Base-by-base conservation (phyloP, 345 rosid species). In the Brassica juncea region DNA sequence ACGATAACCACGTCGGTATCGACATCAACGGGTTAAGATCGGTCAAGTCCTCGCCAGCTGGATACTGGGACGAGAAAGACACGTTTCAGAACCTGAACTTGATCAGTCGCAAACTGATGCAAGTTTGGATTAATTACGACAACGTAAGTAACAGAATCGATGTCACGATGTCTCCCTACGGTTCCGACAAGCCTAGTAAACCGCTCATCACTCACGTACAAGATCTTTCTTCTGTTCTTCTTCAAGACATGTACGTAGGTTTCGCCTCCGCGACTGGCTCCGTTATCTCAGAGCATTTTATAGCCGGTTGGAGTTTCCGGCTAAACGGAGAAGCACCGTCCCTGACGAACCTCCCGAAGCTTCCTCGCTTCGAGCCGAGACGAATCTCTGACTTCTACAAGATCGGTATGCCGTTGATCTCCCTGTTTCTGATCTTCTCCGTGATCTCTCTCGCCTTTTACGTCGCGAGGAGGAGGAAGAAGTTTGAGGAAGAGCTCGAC, bases 261-360 rank as follows among this genome's bases (percentile, higher is more conserved):
- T 94, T 94, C 83, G 87, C 97, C 9, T 81, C 97, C 44, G 94
- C 99, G 3, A 92, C 99, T 8, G 99, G 99, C 11, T 77, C 93
- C 64, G 91, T 92, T 2, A 86, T 95, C 35, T 92, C 95, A 23
- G 79, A 88, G 16, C 99, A 94, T 80, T 92, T 86, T 70, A 68
- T 94, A 11, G 67, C 84, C 21, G 99, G 99, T 1, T 94, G 97
- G 99, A 92, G 94, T 82, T 91, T 94, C 58, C 70, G 77, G 49
- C 74, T 88, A n/a, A 88, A 84, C 69, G 95, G 93, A 8, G 84
- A 73, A 65, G 89, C 92, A 54, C 79, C 85, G 61, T 59, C 84
- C 66, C 90, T 94, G 6, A 81, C 82, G 31, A 82, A 88, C 30
- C 87, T 94, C 35, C 97, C 97, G 59, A 72, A 82, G 11, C 82